These are phyloP conservation scores for Verbascum thapsus DNA, from an alignment of 257 asterid species.

Conservation along the genomic window DNA sequence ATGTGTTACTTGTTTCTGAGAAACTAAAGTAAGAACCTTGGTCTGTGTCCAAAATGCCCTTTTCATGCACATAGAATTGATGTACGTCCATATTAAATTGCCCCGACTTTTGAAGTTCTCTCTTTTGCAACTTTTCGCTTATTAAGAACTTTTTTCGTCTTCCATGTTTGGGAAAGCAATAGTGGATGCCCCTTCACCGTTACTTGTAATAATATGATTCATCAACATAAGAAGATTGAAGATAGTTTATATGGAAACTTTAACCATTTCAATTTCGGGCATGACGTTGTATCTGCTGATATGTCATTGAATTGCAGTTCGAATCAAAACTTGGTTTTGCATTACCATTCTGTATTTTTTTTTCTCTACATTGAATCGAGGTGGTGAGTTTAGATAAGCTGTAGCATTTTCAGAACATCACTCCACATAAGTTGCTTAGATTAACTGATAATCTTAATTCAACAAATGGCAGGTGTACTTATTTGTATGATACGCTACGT, in stretches of 20 bases:
- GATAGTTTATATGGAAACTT: neutral
- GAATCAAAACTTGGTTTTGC: constrained; percentile 19
- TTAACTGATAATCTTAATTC: constrained; percentile 27
- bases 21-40: neutral
- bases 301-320: constrained; percentile 7
- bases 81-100: neutral
- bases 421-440: constrained; percentile 10
- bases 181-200: neutral
- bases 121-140: constrained; percentile 16
- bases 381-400: neutral
- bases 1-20: neutral
- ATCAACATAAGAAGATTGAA: neutral
- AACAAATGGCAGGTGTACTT: constrained; percentile 75
- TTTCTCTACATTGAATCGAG: constrained; percentile 1
- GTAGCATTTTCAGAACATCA: neutral
- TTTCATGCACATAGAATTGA: constrained; percentile 10
- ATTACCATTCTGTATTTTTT: constrained; percentile 12
- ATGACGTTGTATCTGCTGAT: constrained; percentile 12
- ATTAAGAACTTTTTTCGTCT: neutral
- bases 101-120: constrained; percentile 1
- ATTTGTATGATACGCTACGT: constrained; percentile 88
- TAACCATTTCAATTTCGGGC: neutral
- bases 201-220: constrained; percentile 1
- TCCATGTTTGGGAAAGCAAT: constrained; percentile 8
- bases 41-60: neutral